These are phyloP conservation scores for Dryadomyces sulphureus DNA, from an alignment of 2,329 filamentous ascomycete genomes.

Conservation along the genomic window DNA sequence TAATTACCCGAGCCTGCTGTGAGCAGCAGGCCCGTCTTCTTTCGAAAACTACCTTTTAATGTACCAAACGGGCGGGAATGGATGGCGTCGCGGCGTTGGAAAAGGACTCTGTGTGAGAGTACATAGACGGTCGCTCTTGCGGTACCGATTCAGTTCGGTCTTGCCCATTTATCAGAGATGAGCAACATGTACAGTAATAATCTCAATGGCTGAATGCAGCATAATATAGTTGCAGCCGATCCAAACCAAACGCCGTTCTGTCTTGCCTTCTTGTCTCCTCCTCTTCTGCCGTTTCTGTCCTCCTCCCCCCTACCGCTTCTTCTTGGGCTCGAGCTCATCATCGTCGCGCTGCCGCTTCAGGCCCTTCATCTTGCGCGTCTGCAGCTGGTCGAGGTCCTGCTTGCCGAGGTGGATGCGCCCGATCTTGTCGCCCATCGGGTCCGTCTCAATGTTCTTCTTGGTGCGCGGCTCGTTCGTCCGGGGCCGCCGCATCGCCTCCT, in stretches of 20 bases:
- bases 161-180: too few relatives aligned
- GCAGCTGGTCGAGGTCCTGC: constrained; percentile 74
- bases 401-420: constrained; percentile 82
- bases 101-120: too few relatives aligned
- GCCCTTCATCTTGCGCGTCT: constrained; percentile 99
- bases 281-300: background rate
- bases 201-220: too few relatives aligned
- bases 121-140: too few relatives aligned
- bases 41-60: too few relatives aligned
- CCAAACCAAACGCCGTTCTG: constrained; percentile 1
- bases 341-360: constrained; percentile 65
- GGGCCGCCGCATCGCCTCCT: constrained; percentile 79
- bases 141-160: too few relatives aligned
- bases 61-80: too few relatives aligned
- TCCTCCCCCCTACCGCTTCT: constrained; percentile 16
- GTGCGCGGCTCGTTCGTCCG: constrained; percentile 60
- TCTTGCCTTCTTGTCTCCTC: background rate
- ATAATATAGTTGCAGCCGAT: background rate
- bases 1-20: background rate
- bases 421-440: constrained; percentile 90
- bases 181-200: too few relatives aligned
- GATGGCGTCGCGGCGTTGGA: too few relatives aligned
- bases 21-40: background rate
- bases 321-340: constrained; percentile 19
- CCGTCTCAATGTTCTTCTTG: constrained; percentile 94